Percentiles rank a stretch among this genome's conserved stretches.
Conservation (phyloP, 495 filamentous ascomycete species). For the Aspergillus asperescens region DNA sequence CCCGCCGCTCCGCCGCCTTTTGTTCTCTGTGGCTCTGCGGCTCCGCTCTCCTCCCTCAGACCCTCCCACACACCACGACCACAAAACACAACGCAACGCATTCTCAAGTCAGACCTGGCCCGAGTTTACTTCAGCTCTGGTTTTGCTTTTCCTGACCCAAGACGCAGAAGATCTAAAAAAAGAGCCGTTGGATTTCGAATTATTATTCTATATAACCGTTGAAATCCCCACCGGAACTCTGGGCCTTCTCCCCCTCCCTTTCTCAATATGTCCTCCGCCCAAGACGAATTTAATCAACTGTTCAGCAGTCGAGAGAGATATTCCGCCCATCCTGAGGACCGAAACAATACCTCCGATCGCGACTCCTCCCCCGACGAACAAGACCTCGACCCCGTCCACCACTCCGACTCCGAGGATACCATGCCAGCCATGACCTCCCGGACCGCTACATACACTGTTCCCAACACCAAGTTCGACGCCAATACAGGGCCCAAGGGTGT, state of each 20-base stretch:
- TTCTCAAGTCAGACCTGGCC: too few species aligned
- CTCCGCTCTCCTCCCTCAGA: background rate
- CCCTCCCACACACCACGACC: background rate
- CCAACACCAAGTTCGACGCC: constrained; percentile 64
- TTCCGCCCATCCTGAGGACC: constrained; percentile 57
- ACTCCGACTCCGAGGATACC: constrained; percentile 47
- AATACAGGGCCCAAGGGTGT: constrained; percentile 98
- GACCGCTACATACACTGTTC: constrained; percentile 41
- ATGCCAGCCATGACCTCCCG: constrained; percentile 39
- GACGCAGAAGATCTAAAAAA: background rate
- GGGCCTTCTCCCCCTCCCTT: background rate
- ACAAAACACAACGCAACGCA: background rate
- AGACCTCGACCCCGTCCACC: constrained; percentile 54
- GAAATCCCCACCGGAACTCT: background rate
- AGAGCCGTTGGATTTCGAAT: background rate
- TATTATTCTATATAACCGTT: background rate
- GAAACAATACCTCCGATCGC: constrained; percentile 43
- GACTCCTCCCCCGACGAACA: constrained; percentile 46
- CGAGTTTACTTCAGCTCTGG: background rate
- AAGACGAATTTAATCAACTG: constrained; percentile 80
- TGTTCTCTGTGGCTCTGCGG: too few species aligned
- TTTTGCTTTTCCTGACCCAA: constrained; percentile 5
- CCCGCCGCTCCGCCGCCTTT: too few species aligned
- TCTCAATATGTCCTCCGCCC: constrained; percentile 61
- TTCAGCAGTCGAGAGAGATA: constrained; percentile 48